Evolutionary conservation across 1,284 basidiomycete species (phyloP).

Genomic region (Thelephora terrestris): DNA sequence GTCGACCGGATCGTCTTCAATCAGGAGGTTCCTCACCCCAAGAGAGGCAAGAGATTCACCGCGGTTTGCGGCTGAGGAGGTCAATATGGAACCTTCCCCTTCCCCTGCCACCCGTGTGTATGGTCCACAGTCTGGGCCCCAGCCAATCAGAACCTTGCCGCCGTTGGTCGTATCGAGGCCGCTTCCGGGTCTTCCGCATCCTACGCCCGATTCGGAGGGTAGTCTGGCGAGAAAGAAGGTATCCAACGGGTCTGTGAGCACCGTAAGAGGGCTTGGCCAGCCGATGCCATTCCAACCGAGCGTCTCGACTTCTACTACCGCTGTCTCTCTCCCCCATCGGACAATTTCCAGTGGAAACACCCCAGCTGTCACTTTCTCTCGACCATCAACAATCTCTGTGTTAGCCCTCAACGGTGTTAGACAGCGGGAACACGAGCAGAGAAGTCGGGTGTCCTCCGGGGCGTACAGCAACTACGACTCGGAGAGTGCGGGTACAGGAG

Average conservation of each 20-base stretch:
- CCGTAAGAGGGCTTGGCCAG: slow-evolving; percentile 33
- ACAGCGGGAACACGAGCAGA: slow-evolving; percentile 34
- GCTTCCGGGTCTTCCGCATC: slow-evolving; percentile 38
- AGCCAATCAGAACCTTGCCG: slow-evolving; percentile 25
- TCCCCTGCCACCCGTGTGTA: slow-evolving; percentile 41
- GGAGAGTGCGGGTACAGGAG: slow-evolving; percentile 19
- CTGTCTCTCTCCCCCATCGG: slow-evolving; percentile 40
- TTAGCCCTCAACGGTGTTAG: slow-evolving; percentile 45
- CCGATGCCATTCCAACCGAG: slow-evolving; percentile 27
- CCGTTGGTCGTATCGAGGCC: slow-evolving; percentile 46
- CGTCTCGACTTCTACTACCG: slow-evolving; percentile 53
- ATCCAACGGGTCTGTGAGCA: slow-evolving; percentile 39
- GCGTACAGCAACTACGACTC: slow-evolving; percentile 21
- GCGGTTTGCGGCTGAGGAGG: slow-evolving; percentile 14
- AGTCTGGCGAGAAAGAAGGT: slow-evolving; percentile 29
- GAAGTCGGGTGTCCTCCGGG: slow-evolving; percentile 28
- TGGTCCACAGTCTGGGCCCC: slow-evolving; percentile 10
- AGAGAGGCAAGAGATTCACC: slow-evolving; percentile 37
- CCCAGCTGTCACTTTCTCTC: slow-evolving; percentile 48
- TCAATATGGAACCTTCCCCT: slow-evolving; percentile 44
- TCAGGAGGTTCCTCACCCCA: slow-evolving; percentile 42
- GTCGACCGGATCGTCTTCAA: slow-evolving; percentile 18
- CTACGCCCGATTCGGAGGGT: background rate
- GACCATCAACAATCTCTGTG: slow-evolving; percentile 42
- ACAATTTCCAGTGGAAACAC: slow-evolving; percentile 34